Percentiles rank a stretch among this genome's conserved stretches.
Conservation (phyloP, 495 filamentous ascomycete genomes). For the Penicillium diatomitis region DNA sequence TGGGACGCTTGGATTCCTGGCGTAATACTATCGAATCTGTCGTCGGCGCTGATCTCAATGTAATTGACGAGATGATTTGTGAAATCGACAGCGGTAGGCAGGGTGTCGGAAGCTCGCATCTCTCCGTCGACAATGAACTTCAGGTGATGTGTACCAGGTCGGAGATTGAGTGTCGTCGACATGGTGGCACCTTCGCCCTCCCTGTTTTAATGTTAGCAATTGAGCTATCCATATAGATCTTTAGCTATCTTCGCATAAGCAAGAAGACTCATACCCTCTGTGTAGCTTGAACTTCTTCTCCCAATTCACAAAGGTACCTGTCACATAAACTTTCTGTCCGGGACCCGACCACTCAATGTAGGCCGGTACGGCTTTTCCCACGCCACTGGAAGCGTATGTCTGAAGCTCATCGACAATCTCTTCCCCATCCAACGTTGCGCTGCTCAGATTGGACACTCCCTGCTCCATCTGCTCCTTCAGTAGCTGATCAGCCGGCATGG, state of each 20-base stretch:
- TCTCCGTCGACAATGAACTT: slow-evolving; percentile 92
- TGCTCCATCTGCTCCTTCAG: slow-evolving; percentile 38
- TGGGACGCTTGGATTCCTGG: slow-evolving; percentile 38
- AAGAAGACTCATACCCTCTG: slow-evolving; percentile 50
- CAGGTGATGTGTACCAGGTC: slow-evolving; percentile 90
- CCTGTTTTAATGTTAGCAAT: slow-evolving; percentile 13
- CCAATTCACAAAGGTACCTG: slow-evolving; percentile 94
- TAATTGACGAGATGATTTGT: slow-evolving; percentile 97
- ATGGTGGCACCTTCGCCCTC: slow-evolving; percentile 45
- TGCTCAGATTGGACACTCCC: slow-evolving; percentile 55
- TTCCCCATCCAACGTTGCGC: slow-evolving; percentile 67
- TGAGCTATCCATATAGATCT: background rate
- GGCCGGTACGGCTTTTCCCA: slow-evolving; percentile 57
- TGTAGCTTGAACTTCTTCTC: slow-evolving; percentile 81
- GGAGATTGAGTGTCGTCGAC: slow-evolving; percentile 67
- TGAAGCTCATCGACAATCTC: slow-evolving; percentile 67
- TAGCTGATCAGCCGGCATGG: slow-evolving; percentile 40
- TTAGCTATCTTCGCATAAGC: background rate
- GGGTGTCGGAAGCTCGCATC: slow-evolving; percentile 76
- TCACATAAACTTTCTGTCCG: slow-evolving; percentile 86
- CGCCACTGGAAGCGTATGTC: slow-evolving; percentile 44
- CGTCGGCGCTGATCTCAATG: slow-evolving; percentile 81
- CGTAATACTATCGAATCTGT: slow-evolving; percentile 34
- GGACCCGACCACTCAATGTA: slow-evolving; percentile 70
- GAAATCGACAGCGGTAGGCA: slow-evolving; percentile 93